Evolutionary conservation across 192 early-diverging fungal genomes (phyloP).

Genomic region (Backusella westeae): DNA sequence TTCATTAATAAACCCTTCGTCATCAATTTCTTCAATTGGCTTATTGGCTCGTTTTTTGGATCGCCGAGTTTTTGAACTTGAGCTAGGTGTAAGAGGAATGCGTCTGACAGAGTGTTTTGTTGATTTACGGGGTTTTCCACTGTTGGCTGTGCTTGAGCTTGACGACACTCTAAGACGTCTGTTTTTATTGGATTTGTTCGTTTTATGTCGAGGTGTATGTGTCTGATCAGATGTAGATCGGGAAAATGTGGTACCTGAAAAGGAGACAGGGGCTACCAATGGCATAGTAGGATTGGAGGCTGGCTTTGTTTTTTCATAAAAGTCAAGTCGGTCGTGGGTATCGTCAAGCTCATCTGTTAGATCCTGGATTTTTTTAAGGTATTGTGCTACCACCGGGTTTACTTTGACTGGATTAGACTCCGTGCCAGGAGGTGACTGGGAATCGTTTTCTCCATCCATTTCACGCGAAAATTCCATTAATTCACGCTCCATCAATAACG

Average conservation of each 20-base stretch:
- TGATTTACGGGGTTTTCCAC: not conserved
- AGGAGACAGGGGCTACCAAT: not conserved
- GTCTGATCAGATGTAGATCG: not conserved
- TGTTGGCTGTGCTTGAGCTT: not conserved
- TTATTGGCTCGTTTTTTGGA: not conserved
- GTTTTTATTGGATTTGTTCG: not conserved
- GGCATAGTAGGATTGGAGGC: not conserved
- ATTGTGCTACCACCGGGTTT: conserved; percentile 35
- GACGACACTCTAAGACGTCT: not conserved
- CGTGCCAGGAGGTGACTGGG: not conserved
- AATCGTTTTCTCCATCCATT: conserved; percentile 14
- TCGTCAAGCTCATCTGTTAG: conserved; percentile 35
- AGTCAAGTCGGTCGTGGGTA: conserved; percentile 30
- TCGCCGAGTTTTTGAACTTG: not conserved
- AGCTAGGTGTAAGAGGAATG: conserved; percentile 3
- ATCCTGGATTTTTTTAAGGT: conserved; percentile 36
- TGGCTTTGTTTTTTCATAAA: conserved; percentile 21
- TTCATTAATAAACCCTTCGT: not conserved
- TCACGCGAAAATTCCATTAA: conserved; percentile 32
- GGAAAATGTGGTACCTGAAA: conserved; percentile 8
- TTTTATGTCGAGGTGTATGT: not conserved
- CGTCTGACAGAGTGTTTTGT: not conserved
- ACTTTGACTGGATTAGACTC: conserved; percentile 14
- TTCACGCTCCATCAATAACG: conserved; percentile 50
- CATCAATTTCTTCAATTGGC: not conserved